Evolutionary conservation across 371 early-diverging fungal genomes (phyloP), one percentile per base, ranked within the genome.

Genomic region (Dinochytrium kinnereticum): DNA sequence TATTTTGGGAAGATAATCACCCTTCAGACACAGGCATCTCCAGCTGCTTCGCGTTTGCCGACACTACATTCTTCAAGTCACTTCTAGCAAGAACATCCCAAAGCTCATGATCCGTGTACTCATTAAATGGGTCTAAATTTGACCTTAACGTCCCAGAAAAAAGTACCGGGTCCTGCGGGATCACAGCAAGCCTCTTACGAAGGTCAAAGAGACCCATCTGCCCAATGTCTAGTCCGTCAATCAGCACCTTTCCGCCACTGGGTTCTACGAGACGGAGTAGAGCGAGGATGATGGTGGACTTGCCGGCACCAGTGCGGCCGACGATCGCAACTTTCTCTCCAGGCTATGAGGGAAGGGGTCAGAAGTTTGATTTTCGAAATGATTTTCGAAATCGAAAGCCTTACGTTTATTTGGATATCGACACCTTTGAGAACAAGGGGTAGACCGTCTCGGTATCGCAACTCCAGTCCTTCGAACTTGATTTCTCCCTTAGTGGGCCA

Each of bases 201-300:
- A 80, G 69, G 38, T 65, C 65, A 21, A 17, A 51, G 13, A 81
- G 67, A 3, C 76, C 72, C 30, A 81, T 28, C 34, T 57, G 66
- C 34, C 36, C 24, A 28, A 77, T 69, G 51, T 78, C 77, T 13
- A 71, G 33, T 3, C 77, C 81, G 50, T 81, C 78, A 39, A 81
- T 74, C 31, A 55, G 10, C 10, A 81, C 69, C 59, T 74, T 67
- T 57, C 94, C 94, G 0, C 39, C 78, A 40, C 87, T 88, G 0
- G 94, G 90, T 73, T 98, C 98, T 26, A 95, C 86, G 65, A 96
- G 87, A 59, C 97, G 89, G 87, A 96, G 96, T 61, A 98, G 77
- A 26, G 91, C 88, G 64, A 91, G 82, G 51, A 92, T 91, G 76
- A 67, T 65, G 0, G 69, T 70, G 0, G 83, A 84, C 49, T 77